Conservation (phyloP, 2,329 filamentous ascomycete species). For the Monilinia laxa region DNA sequence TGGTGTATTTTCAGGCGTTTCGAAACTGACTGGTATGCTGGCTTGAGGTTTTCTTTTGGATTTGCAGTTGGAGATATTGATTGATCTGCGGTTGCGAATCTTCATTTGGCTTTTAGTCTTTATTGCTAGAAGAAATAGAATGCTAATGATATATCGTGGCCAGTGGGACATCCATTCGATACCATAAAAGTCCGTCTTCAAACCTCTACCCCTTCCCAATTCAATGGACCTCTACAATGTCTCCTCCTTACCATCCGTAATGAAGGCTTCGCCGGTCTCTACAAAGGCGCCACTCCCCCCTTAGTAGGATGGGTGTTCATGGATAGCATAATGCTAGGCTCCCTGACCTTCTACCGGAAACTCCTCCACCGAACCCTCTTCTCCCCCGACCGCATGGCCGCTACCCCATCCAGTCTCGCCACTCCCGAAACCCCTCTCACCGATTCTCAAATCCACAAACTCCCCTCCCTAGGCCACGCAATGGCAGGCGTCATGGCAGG, state of each 20-base stretch:
- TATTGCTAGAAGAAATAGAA: background rate
- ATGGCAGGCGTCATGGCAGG: slow-evolving; percentile 86
- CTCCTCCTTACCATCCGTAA: slow-evolving; percentile 78
- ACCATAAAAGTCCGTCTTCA: slow-evolving; percentile 96
- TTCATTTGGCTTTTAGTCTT: background rate
- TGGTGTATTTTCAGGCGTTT: slow-evolving; percentile 91
- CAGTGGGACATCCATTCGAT: slow-evolving; percentile 75
- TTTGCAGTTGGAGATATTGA: background rate
- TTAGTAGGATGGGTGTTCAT: slow-evolving; percentile 98
- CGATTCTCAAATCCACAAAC: slow-evolving; percentile 46
- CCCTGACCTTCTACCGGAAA: slow-evolving; percentile 84
- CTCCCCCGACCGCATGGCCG: slow-evolving; percentile 47
- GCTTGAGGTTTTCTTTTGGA: background rate
- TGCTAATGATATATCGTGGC: slow-evolving; percentile 4
- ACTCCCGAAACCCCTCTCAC: slow-evolving; percentile 27
- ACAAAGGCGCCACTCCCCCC: slow-evolving; percentile 92
- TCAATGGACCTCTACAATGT: slow-evolving; percentile 84
- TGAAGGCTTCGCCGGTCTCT: slow-evolving; percentile 81
- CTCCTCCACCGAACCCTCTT: slow-evolving; percentile 81
- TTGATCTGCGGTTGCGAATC: background rate
- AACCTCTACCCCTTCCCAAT: slow-evolving; percentile 74
- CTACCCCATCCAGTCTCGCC: slow-evolving; percentile 31
- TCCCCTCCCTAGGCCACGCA: slow-evolving; percentile 80
- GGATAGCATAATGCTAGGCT: slow-evolving; percentile 89
- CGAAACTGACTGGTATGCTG: slow-evolving; percentile 73